Conservation (phyloP, 1,284 basidiomycete genomes). For the Apiotrichum akiyoshidainum region DNA sequence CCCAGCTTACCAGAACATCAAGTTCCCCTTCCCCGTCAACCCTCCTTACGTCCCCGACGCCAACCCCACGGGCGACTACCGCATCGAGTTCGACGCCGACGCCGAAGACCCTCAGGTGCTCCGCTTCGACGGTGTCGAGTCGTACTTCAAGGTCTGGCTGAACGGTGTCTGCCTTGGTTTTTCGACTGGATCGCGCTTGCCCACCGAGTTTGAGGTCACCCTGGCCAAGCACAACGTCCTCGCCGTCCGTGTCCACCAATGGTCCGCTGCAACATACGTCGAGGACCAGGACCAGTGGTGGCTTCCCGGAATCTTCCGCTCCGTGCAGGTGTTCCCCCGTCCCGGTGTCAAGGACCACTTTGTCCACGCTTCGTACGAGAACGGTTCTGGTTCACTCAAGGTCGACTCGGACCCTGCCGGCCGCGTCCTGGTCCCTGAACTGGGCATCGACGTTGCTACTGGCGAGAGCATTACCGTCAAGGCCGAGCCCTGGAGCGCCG, state of each 20-base stretch:
- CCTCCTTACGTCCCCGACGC: slow-evolving; percentile 16
- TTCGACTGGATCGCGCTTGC: slow-evolving; percentile 10
- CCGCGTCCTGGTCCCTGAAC: slow-evolving; percentile 22
- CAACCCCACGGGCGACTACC: slow-evolving; percentile 25
- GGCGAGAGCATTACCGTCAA: slow-evolving; percentile 1
- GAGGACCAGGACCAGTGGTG: slow-evolving; percentile 35
- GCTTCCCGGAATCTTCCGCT: slow-evolving; percentile 30
- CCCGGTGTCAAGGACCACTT: slow-evolving; percentile 24
- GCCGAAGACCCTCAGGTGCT: slow-evolving; percentile 7
- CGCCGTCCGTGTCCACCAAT: slow-evolving; percentile 25
- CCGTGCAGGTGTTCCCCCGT: slow-evolving; percentile 24
- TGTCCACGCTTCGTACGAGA: slow-evolving; percentile 19
- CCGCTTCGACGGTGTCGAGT: slow-evolving; percentile 26
- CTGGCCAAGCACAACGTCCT: slow-evolving; percentile 11
- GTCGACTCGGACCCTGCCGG: slow-evolving; percentile 20
- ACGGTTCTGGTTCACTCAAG: slow-evolving; percentile 19
- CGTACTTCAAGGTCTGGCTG: slow-evolving; percentile 21
- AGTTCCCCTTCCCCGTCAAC: slow-evolving; percentile 19
- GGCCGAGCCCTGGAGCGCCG: slow-evolving; percentile 27
- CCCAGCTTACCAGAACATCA: slow-evolving; percentile 19
- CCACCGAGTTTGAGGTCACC: slow-evolving; percentile 18
- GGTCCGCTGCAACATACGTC: slow-evolving; percentile 22
- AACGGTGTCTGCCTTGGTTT: slow-evolving; percentile 16
- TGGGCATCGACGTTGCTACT: slow-evolving; percentile 19
- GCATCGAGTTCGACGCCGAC: slow-evolving; percentile 9